Evolutionary conservation across 2,329 filamentous ascomycete species (phyloP).

Genomic region (Aspergillus oerlinghausenensis): DNA sequence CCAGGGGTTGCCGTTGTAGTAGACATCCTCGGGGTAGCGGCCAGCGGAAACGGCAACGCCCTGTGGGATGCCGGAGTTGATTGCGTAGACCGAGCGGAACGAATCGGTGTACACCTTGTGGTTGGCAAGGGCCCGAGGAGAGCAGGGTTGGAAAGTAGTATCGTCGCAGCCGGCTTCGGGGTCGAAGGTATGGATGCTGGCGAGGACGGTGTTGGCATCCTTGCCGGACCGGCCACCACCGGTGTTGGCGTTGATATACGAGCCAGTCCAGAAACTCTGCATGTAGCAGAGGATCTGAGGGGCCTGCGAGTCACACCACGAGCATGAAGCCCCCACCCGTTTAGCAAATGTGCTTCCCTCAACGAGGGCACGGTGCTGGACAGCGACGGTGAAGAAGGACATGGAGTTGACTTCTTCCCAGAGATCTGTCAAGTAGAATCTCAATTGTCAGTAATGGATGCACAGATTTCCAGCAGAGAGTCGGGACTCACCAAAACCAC

Average conservation of each 20-base stretch:
- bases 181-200: conserved; percentile 42
- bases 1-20: conserved; percentile 79
- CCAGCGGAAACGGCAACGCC: conserved; percentile 46
- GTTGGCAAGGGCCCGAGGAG: conserved; percentile 62
- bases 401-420: conserved; percentile 77
- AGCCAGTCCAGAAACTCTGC: conserved; percentile 66
- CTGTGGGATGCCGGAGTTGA: conserved; percentile 39
- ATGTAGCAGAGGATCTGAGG: conserved; percentile 69
- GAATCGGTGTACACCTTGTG: conserved; percentile 72
- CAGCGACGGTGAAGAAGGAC: conserved; percentile 73
- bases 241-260: conserved; percentile 63
- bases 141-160: conserved; percentile 72
- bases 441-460: background rate
- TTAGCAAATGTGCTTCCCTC: conserved; percentile 61
- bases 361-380: conserved; percentile 60
- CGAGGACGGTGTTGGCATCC: conserved; percentile 64
- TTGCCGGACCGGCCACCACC: conserved; percentile 62
- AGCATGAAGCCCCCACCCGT: conserved; percentile 57
- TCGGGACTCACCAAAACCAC: conserved; percentile 50
- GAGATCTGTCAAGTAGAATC: conserved; percentile 46
- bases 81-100: conserved; percentile 64
- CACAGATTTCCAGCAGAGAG: background rate
- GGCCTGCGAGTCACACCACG: conserved; percentile 59
- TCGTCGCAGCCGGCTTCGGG: conserved; percentile 32
- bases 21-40: conserved; percentile 67